Evolutionary conservation across 2,329 filamentous ascomycete species (phyloP).

Genomic region (Pseudocercospora cruenta): DNA sequence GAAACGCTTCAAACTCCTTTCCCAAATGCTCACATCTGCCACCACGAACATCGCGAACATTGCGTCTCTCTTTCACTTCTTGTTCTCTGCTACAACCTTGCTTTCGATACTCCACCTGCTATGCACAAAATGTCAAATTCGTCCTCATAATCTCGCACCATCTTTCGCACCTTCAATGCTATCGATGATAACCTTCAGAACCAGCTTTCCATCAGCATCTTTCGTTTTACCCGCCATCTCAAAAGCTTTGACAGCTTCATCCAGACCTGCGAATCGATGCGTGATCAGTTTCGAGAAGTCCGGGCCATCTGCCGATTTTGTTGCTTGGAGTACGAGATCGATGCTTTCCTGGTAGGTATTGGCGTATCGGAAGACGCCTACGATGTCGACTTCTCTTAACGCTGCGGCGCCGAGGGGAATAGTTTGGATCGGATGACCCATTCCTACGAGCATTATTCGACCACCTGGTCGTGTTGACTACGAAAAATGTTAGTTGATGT

Average conservation of each 20-base stretch:
- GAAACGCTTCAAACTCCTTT: background rate
- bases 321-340: slow-evolving; percentile 53
- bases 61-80: background rate
- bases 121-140: background rate
- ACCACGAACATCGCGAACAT: background rate
- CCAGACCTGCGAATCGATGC: slow-evolving; percentile 69
- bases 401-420: slow-evolving; percentile 73
- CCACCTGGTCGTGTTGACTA: slow-evolving; percentile 68
- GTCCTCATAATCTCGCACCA: slow-evolving; percentile 6
- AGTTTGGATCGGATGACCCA: slow-evolving; percentile 77
- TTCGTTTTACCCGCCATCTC: slow-evolving; percentile 70
- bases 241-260: slow-evolving; percentile 65
- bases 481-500: background rate
- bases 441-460: slow-evolving; percentile 75
- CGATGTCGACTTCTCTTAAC: slow-evolving; percentile 73
- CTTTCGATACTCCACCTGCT: background rate
- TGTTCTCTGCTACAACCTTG: background rate
- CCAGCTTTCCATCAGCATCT: slow-evolving; percentile 68
- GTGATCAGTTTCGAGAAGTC: slow-evolving; percentile 73
- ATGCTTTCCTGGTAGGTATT: slow-evolving; percentile 77
- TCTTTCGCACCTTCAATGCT: slow-evolving; percentile 30
- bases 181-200: slow-evolving; percentile 70
- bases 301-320: slow-evolving; percentile 56
- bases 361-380: slow-evolving; percentile 78
- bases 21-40: background rate